Base-by-base conservation (phyloP, 352 stramenopile species). In the Globisporangium carolinianum region DNA sequence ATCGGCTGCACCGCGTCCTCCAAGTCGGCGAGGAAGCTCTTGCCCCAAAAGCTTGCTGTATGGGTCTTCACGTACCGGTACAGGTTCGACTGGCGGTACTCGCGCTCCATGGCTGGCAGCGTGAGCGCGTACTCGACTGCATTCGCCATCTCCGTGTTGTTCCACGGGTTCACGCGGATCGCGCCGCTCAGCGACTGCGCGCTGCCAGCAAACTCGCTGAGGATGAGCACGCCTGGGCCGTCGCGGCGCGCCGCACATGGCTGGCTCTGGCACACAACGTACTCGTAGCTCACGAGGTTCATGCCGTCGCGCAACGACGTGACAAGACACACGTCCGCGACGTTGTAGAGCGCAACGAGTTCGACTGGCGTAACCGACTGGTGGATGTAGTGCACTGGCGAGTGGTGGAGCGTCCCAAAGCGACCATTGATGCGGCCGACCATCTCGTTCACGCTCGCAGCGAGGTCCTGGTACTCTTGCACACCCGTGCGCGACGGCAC, bases 231-330 rank as follows among this genome's bases (percentile, higher is more conserved):
- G 4, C 88, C 88, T 0, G 86, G 88, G 0, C 86, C 86, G 17
- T 58, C 47, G 38, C n/a, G 66, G 41, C 10, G 70, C 60, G n/a
- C 62, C 66, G 35, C 66, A 64, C 50, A 71, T 65, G 42, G 67
- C 67, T 57, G 83, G 80, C 51, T 75, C 67, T 96, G 86, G 48
- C 83, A 92, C 0, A 90, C 82, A 39, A 97, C 76, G 64, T 94
- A 97, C 60, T 97, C 88, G 55, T 96, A 81, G 32, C 79, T 87
- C 6, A 96, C 85, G 11, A 97, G 72, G 61, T 97, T 97, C 85
- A 97, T 96, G 53, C 88, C 87, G 67, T 97, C 88, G 14, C 84
- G 65, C 10, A 89, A 87, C 42, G 83, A 94, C 2, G 86, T 97
- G 37, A 97, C 86, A 35, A 97, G 36, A 43, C 86, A 96, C 47